Base-by-base conservation (phyloP, 352 stramenopile genomes). In the Phytophthora tubulina region DNA sequence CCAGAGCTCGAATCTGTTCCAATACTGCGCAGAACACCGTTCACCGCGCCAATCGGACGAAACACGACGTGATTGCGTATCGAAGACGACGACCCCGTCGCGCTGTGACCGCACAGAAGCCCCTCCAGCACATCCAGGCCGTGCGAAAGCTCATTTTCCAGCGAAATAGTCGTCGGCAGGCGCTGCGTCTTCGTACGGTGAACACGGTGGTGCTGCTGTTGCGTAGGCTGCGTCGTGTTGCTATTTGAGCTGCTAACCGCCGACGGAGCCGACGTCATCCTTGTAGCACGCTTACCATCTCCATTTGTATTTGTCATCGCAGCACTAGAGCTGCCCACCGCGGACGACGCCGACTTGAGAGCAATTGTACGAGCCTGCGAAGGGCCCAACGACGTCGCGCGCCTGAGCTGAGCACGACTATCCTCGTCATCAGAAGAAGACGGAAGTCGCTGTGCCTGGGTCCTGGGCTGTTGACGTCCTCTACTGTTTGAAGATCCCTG, bases 61-160 rank as follows among this genome's bases (percentile, higher is more conserved):
- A 95, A 95, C 10, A 78, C 15, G 9, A 95, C 76, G 6, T 73
- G 35, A 38, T 83, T 76, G n/a, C 79, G 72, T 11, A 50, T 21
- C 0, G 58, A 67, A 38, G 62, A 70, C 11, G 68, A 70, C 17
- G 62, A 73, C 0, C 62, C 33, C 13, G 45, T 75, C 6, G 45
- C 27, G 6, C 52, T 63, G 30, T 77, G 73, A 17, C 65, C 79
- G 8, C 73, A 82, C 3, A 95, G 65, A 10, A 93, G 79, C 41
- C 73, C 76, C 45, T 92, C 85, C 11, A 95, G 76, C 36, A 90
- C 70, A 36, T 95, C 84, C 5, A 93, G 63, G 6, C 84, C 84
- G 38, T 83, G 79, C 32, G 83, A 83, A 2, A 95, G 73, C 31
- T 93, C 80, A 61, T 95, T 95, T 52, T 95, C 88, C n/a, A 95